Base-by-base conservation (phyloP, 2,329 filamentous ascomycete species). In the Phoma sp. region DNA sequence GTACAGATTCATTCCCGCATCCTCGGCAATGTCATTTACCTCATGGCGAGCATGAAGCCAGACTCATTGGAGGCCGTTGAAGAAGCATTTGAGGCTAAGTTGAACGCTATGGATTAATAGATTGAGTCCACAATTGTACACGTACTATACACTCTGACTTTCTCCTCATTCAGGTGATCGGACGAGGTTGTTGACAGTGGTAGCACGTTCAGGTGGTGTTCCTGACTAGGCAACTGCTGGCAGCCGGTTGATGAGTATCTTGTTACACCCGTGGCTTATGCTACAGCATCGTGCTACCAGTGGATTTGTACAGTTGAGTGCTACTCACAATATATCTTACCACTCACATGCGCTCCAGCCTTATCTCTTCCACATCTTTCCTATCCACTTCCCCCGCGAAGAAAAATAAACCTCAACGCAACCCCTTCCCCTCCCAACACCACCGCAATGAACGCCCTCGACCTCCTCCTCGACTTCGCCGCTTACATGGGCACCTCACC, bases 21-120 rank as follows among this genome's bases (percentile, higher is more conserved):
- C 4, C 70, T 86, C 22, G 84, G 84, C 0, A 86, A 86, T 66
- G 80, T 86, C 11, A 73, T 86, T 14, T 86, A 87, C 64, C 70
- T 86, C 32, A 86, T 87, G 83, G 79, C 82, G 7, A 83, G 83
- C 39, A 68, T 74, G 63, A 71, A 18, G 18, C 18, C 18, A 18
- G 18, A 18, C 18, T 18, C 18, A 18, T 18, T 73, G 27, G 37
- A 18, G 0, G 41, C 30, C 35, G 59, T 72, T 0, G 65, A 71
- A 42, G 52, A 57, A 7, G 57, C 57, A 8, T 64, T 71, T 11
- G 47, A 43, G 38, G 36, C 62, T 24, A 67, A 64, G 24, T 25
- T 71, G 24, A 25, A 57, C 30, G 44, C 38, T 2, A 38, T 47
- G 2, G 13, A 27, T 24, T 11, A 33, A 22, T 43, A 46, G 41